Percentiles rank a stretch among this genome's conserved stretches.
Conservation (phyloP, 768 basidiomycete species). For the Tylopilus rubrobrunneus region DNA sequence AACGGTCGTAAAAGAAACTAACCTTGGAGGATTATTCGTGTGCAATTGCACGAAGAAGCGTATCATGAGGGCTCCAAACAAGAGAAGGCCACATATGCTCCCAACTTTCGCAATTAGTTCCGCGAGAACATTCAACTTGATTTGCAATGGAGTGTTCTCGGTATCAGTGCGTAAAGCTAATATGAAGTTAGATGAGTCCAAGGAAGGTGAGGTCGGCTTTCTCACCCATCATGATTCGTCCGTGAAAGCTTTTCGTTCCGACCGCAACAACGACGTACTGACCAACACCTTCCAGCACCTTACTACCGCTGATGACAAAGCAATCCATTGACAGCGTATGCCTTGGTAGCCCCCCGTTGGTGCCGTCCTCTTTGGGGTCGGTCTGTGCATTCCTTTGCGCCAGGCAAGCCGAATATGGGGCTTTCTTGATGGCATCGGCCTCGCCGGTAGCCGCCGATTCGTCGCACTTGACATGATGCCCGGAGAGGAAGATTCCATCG, state of each 20-base stretch:
- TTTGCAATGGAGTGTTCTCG: conserved; percentile 89
- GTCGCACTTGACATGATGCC: conserved; percentile 93
- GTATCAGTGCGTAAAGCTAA: conserved; percentile 81
- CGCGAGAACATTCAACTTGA: conserved; percentile 91
- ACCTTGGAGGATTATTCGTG: conserved; percentile 54
- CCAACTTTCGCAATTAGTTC: conserved; percentile 94
- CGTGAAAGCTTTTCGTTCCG: conserved; percentile 91
- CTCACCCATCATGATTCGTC: conserved; percentile 94
- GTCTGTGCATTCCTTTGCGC: conserved; percentile 39
- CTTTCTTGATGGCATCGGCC: conserved; percentile 91
- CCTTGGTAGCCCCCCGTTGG: conserved; percentile 22
- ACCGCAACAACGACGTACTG: conserved; percentile 90
- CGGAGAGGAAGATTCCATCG: conserved; percentile 89
- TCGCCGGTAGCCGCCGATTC: conserved; percentile 97
- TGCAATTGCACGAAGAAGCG: conserved; percentile 90
- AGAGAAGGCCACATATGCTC: conserved; percentile 69
- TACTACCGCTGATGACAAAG: conserved; percentile 87
- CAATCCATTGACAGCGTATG: conserved; percentile 55
- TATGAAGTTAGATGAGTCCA: neutral
- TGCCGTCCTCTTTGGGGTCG: conserved; percentile 17
- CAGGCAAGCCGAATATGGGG: conserved; percentile 71
- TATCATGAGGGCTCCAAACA: conserved; percentile 87
- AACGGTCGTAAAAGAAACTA: conserved; percentile 6
- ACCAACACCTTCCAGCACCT: conserved; percentile 93
- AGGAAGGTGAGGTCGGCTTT: neutral